Base-by-base conservation (phyloP, 2,329 filamentous ascomycete species). In the Alternaria gaisen region DNA sequence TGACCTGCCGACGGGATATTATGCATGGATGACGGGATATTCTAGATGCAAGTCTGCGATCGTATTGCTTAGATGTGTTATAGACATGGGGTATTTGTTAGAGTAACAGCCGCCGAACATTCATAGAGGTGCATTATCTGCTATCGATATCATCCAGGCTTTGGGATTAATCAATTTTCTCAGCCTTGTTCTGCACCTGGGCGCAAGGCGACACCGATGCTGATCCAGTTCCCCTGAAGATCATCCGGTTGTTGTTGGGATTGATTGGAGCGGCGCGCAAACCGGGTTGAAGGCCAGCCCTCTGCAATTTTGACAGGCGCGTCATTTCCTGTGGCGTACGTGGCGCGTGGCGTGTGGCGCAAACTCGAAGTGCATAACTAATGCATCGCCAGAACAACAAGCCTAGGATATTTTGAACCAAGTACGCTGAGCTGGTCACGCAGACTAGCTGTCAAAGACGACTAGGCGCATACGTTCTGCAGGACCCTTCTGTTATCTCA, bases 391-490 rank as follows among this genome's bases (percentile, higher is more conserved):
- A 53, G 51, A 41, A 10, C 36, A 9, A 22, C n/a, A 5, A 14
- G 32, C 47, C 56, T 41, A 47, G 32, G 40, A 40, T 47, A 36
- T 12, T 22, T 41, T 18, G 10, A 32, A 26, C 32, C 42, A 47
- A 40, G 56, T 40, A 40, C 24, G 34, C 56, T 47, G 56, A 53
- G 50, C 50, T 61, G 60, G 42, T 42, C 48, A 41, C 6, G 28
- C 40, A 44, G 2, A 11, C 32, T 32, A 53, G 50, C 26, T 8
- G 22, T 38, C 11, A 38, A 42, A 58, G 50, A 55, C 38, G 57
- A 58, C 44, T 66, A 66, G 61, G 58, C 53, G 53, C 56, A 64
- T 59, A 38, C 40, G 24, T 48, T 32, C n/a, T 55, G 53, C 53
- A 55, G 32, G 16, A 22, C 38, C 20, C 61, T 56, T 56, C 24